Conservation (phyloP, 768 basidiomycete species). For the Cystoderma amianthinum region DNA sequence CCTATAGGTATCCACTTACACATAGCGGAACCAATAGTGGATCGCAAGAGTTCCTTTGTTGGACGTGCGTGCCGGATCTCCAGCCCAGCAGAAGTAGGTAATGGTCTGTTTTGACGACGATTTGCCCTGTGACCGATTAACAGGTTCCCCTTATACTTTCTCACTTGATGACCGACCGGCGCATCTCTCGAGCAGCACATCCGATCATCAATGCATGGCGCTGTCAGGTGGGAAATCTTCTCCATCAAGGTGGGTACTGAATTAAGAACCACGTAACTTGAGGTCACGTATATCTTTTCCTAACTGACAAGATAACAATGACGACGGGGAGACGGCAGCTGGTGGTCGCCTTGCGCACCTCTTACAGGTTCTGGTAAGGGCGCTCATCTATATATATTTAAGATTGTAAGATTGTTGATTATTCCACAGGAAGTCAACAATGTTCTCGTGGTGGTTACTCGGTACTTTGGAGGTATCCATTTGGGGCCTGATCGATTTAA, state of each 20-base stretch:
- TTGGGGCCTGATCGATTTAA: constrained; percentile 86
- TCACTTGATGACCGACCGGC: constrained; percentile 62
- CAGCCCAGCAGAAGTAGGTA: constrained; percentile 64
- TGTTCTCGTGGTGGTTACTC: constrained; percentile 86
- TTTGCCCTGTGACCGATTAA: background rate
- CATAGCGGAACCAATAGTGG: constrained; percentile 74
- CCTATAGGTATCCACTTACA: constrained; percentile 63
- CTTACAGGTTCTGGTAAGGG: constrained; percentile 73
- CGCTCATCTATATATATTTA: background rate
- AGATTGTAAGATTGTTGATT: background rate
- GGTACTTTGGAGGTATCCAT: constrained; percentile 90
- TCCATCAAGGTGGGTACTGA: constrained; percentile 61
- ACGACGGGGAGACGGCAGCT: constrained; percentile 91
- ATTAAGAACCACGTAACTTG: background rate
- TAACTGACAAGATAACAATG: constrained; percentile 70
- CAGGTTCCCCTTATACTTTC: constrained; percentile 67
- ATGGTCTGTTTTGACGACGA: background rate
- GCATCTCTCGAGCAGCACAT: constrained; percentile 70
- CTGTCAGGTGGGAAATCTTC: constrained; percentile 55
- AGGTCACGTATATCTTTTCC: background rate
- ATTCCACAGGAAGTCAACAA: constrained; percentile 62
- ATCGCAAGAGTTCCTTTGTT: constrained; percentile 81
- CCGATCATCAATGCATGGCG: constrained; percentile 82
- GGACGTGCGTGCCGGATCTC: constrained; percentile 80
- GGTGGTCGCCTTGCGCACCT: constrained; percentile 88